phyloP scores from a whole-genome alignment of 1,284 basidiomycete species.

The Leccinum subrobustum region DNA sequence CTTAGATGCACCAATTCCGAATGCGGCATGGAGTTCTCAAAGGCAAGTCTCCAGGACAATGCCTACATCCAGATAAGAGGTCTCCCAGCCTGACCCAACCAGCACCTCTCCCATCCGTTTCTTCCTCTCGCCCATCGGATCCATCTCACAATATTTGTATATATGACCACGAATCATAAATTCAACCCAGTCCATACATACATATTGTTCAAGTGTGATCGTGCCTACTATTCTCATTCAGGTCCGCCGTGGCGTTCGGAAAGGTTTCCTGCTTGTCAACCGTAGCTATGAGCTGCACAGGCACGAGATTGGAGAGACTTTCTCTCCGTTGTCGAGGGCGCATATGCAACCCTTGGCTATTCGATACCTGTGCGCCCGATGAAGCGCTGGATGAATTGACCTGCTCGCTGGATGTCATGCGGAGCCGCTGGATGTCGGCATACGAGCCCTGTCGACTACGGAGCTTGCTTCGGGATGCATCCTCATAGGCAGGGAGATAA shows the following conservation, averaged over 20 bases:
- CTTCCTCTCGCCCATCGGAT: not conserved
- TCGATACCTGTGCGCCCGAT: slow-evolving; percentile 26
- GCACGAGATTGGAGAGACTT: slow-evolving; percentile 62
- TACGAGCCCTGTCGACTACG: slow-evolving; percentile 73
- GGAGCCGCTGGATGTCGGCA: slow-evolving; percentile 73
- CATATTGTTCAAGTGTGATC: slow-evolving; percentile 24
- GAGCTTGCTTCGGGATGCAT: slow-evolving; percentile 42
- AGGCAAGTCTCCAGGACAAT: slow-evolving; percentile 39
- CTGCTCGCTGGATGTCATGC: slow-evolving; percentile 36
- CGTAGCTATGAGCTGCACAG: slow-evolving; percentile 60
- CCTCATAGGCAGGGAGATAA: slow-evolving; percentile 53
- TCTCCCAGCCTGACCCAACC: slow-evolving; percentile 31
- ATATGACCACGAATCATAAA: slow-evolving; percentile 28
- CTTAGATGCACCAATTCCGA: slow-evolving; percentile 38
- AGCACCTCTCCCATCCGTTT: slow-evolving; percentile 1
- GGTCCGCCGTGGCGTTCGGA: slow-evolving; percentile 53
- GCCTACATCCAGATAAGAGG: slow-evolving; percentile 41
- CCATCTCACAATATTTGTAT: slow-evolving; percentile 20
- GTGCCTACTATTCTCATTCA: slow-evolving; percentile 56
- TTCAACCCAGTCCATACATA: slow-evolving; percentile 12
- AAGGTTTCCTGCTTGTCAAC: slow-evolving; percentile 54
- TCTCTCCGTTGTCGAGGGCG: slow-evolving; percentile 55
- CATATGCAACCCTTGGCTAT: slow-evolving; percentile 43
- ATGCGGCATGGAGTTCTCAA: slow-evolving; percentile 42
- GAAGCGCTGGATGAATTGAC: slow-evolving; percentile 12